These are phyloP conservation scores for Lonicera japonica DNA, from an alignment of 129 eudicot genomes.

Conservation along the genomic window DNA sequence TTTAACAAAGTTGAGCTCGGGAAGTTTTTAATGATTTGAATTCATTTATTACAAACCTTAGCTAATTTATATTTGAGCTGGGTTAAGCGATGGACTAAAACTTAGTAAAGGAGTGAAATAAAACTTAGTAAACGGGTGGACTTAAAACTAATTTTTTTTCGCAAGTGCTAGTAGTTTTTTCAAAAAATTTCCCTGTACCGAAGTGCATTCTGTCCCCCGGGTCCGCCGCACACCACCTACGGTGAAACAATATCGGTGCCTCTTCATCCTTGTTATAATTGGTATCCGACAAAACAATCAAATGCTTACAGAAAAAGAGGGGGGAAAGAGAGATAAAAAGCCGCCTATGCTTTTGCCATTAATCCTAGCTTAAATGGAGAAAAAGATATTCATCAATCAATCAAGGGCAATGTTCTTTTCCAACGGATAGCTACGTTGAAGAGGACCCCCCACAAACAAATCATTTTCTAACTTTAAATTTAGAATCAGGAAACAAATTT, in stretches of 20 bases:
- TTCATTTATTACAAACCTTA: no score
- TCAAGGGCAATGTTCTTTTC: conserved; percentile 5
- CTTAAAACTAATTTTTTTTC: no score
- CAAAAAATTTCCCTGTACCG: no score
- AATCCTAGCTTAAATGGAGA: conserved; percentile 11
- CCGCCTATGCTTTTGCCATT: conserved; percentile 12
- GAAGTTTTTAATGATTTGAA: no score
- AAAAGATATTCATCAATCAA: conserved; percentile 27
- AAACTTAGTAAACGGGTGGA: no score
- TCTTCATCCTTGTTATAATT: background rate
- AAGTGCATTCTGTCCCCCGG: no score
- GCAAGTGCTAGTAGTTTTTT: no score
- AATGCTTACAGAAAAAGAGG: background rate
- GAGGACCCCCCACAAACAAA: conserved; percentile 21
- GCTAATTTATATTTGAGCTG: no score
- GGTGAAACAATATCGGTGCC: conserved; percentile 21
- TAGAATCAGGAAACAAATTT: conserved; percentile 47
- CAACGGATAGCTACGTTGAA: conserved; percentile 2
- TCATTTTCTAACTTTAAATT: conserved; percentile 10
- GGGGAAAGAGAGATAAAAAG: background rate
- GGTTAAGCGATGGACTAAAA: no score
- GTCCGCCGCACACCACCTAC: conserved; percentile 27
- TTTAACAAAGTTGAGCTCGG: no score
- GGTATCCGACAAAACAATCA: conserved; percentile 9
- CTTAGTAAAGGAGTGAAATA: no score